A percentile compares a stretch with the other conserved stretches of the same genome.
These are phyloP conservation scores for Cytospora leucostoma DNA, from an alignment of 2,329 filamentous ascomycete species.

Conservation along the genomic window DNA sequence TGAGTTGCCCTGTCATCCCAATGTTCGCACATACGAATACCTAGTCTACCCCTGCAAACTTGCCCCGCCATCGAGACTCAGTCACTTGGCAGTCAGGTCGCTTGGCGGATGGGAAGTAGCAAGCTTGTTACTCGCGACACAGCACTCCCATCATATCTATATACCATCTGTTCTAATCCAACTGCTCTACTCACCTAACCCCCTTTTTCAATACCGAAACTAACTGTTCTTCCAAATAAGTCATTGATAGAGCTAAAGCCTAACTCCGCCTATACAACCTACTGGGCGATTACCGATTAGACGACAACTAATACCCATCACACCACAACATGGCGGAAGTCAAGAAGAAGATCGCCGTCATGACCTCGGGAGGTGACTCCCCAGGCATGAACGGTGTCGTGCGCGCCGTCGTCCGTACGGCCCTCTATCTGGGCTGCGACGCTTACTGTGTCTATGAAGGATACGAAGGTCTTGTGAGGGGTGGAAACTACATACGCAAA, in stretches of 20 bases:
- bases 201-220: not conserved
- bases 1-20: not conserved
- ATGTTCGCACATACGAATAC: not conserved
- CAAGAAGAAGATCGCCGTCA: slow-evolving; percentile 77
- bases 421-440: slow-evolving; percentile 81
- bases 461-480: slow-evolving; percentile 91
- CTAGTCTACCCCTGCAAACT: not conserved
- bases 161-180: not conserved
- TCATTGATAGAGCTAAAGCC: not conserved
- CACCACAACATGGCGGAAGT: slow-evolving; percentile 43
- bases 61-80: not conserved
- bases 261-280: not conserved
- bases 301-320: not conserved
- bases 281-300: not conserved
- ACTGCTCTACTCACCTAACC: not conserved
- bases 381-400: slow-evolving; percentile 95
- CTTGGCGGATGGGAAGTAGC: not conserved
- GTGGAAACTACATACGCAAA: slow-evolving; percentile 82
- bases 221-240: not conserved
- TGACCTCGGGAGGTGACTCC: slow-evolving; percentile 93
- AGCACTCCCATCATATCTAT: not conserved
- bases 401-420: slow-evolving; percentile 86
- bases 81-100: too few relatives aligned
- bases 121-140: not conserved
- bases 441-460: slow-evolving; percentile 86